Percentiles rank a stretch among this genome's conserved stretches.
Conservation (phyloP, 768 basidiomycete species). For the Panaeolus papilionaceus region DNA sequence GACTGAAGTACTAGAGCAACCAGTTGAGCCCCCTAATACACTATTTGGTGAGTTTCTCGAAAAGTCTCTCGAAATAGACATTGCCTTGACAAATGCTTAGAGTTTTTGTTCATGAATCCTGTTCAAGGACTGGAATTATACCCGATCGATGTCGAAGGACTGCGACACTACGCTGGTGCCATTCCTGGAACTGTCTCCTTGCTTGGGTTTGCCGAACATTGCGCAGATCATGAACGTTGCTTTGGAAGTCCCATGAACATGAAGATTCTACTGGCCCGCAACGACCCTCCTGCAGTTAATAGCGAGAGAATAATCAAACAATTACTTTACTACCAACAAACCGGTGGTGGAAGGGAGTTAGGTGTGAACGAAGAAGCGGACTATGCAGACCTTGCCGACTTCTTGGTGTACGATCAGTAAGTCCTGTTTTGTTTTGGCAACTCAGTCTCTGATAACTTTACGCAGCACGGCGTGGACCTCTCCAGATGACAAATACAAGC, state of each 20-base stretch:
- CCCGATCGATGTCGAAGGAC: background rate
- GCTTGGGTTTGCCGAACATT: background rate
- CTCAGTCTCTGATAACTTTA: background rate
- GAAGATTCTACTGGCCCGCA: background rate
- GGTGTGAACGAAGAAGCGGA: background rate
- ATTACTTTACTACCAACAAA: conserved; percentile 6
- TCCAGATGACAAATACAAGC: background rate
- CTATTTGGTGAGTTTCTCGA: background rate
- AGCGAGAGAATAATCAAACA: background rate
- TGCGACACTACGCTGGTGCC: background rate
- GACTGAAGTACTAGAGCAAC: background rate
- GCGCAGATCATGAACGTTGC: conserved; percentile 10
- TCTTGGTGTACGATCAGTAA: background rate
- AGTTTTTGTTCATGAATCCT: background rate
- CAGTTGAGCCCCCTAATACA: background rate
- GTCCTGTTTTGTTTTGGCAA: background rate
- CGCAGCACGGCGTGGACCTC: background rate
- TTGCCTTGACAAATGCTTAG: background rate
- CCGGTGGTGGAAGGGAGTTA: background rate
- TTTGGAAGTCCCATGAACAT: conserved; percentile 6
- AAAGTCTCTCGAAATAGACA: background rate
- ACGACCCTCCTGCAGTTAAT: background rate
- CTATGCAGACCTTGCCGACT: background rate
- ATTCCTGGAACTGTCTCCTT: background rate
- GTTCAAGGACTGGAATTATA: conserved; percentile 1